These are phyloP conservation scores for Lasiodiplodia gonubiensis DNA, from an alignment of 2,329 filamentous ascomycete species.

Conservation along the genomic window DNA sequence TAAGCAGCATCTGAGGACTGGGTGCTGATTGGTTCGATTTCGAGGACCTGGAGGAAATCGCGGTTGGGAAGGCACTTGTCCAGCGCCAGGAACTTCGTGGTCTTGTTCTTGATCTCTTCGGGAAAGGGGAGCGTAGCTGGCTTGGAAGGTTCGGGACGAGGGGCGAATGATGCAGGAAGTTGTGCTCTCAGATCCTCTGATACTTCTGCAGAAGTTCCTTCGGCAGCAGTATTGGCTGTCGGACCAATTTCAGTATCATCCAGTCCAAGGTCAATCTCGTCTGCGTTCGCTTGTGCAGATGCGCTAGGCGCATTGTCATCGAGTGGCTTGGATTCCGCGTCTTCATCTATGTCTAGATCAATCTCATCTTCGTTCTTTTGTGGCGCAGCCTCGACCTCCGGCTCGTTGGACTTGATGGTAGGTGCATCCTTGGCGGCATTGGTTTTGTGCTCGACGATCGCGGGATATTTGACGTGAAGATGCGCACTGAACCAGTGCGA, in stretches of 20 bases:
- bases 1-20: slow-evolving; percentile 35
- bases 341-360: slow-evolving; percentile 49
- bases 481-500: slow-evolving; percentile 90
- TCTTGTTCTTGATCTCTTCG: slow-evolving; percentile 74
- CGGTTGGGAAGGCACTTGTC: slow-evolving; percentile 86
- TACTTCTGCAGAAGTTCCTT: slow-evolving; percentile 46
- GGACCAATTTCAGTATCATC: slow-evolving; percentile 33
- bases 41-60: slow-evolving; percentile 80
- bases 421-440: slow-evolving; percentile 26
- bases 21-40: slow-evolving; percentile 53
- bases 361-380: slow-evolving; percentile 71
- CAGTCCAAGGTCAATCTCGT: slow-evolving; percentile 51
- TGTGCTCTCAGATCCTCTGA: slow-evolving; percentile 71
- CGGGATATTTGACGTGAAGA: slow-evolving; percentile 85
- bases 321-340: slow-evolving; percentile 32
- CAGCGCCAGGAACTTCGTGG: slow-evolving; percentile 83
- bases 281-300: slow-evolving; percentile 37
- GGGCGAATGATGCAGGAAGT: slow-evolving; percentile 74
- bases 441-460: slow-evolving; percentile 59
- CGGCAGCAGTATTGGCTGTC: background rate
- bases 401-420: slow-evolving; percentile 2
- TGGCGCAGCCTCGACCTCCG: background rate
- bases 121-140: slow-evolving; percentile 64
- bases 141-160: slow-evolving; percentile 42
- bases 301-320: slow-evolving; percentile 71